phyloP scores from a whole-genome alignment of 306 rosid species.

The Albizia julibrissin region DNA sequence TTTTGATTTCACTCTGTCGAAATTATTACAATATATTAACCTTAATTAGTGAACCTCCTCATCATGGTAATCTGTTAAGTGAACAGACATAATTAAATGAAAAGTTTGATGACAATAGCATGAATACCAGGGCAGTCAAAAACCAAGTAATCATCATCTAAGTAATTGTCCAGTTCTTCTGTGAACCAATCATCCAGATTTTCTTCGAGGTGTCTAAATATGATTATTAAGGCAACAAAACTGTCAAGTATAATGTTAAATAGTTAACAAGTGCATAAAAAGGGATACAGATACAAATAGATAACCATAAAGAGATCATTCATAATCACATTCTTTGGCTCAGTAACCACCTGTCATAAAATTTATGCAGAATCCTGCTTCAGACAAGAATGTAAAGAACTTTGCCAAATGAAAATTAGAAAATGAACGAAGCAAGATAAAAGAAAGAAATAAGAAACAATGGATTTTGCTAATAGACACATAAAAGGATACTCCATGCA shows the following conservation, averaged over 20 bases:
- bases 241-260: not conserved
- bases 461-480: not conserved
- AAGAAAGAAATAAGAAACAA: not conserved
- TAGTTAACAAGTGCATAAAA: not conserved
- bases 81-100: not conserved
- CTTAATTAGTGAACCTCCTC: not conserved
- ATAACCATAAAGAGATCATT: not conserved
- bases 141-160: constrained; percentile 88
- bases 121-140: constrained; percentile 93
- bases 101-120: constrained; percentile 9
- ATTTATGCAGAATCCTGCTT: not conserved
- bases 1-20: constrained; percentile 16
- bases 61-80: not conserved
- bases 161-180: constrained; percentile 76
- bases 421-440: not conserved
- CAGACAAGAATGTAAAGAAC: not conserved
- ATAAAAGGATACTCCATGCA: constrained; percentile 99
- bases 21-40: constrained; percentile 4
- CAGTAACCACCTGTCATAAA: not conserved
- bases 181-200: constrained; percentile 82
- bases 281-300: not conserved
- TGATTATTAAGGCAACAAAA: constrained; percentile 50
- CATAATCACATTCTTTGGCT: constrained; percentile 3
- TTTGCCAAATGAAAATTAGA: not conserved
- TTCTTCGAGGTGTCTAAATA: constrained; percentile 80